Base-by-base conservation (phyloP, 2,329 filamentous ascomycete species). In the Parafenestella ontariensis region DNA sequence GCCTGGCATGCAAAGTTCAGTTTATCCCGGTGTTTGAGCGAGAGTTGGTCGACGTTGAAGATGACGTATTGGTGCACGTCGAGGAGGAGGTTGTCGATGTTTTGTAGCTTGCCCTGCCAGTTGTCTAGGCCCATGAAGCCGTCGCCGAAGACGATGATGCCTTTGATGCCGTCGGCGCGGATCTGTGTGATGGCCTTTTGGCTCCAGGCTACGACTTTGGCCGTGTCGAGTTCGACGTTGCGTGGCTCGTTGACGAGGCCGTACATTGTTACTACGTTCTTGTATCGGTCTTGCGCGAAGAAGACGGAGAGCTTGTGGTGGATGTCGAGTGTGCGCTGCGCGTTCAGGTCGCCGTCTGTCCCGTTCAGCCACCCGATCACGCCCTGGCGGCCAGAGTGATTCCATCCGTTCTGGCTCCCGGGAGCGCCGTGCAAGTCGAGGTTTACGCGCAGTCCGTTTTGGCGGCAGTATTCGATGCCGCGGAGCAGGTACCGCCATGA, bases 31-130 rank as follows among this genome's bases (percentile, higher is more conserved):
- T 98, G 95, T 51, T 88, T 88, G 70, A 89, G 88, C 43, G 86
- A 85, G 70, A 99, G 89, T 76, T 96, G 91, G 62, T 89, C 87
- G 34, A 86, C 86, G 82, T 99, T 97, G 84, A 99, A 99, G 76
- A 97, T 97, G 70, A 96, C 91, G 76, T 99, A 99, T 76, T 98
- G 94, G 78, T 99, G 95, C 33, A 96, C 95, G 77, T 99, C 95
- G n/a, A 99, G 86, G 17, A 96, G 85, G 61, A 98, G 81, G 60
- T 88, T 85, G 42, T 88, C 82, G 70, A 90, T 84, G 20, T 83
- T 82, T 63, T 89, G 85, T 64, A 98, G 84, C 73, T 90, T 83
- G 36, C 91, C 91, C 73, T 96, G 88, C 95, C 95, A 99, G 70
- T 96, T 94, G 62, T 84, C 83, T 4, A 98, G 85, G 10, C 94